phyloP scores from a whole-genome alignment of 2,329 filamentous ascomycete genomes.

The Chaetothyriales sp. region DNA sequence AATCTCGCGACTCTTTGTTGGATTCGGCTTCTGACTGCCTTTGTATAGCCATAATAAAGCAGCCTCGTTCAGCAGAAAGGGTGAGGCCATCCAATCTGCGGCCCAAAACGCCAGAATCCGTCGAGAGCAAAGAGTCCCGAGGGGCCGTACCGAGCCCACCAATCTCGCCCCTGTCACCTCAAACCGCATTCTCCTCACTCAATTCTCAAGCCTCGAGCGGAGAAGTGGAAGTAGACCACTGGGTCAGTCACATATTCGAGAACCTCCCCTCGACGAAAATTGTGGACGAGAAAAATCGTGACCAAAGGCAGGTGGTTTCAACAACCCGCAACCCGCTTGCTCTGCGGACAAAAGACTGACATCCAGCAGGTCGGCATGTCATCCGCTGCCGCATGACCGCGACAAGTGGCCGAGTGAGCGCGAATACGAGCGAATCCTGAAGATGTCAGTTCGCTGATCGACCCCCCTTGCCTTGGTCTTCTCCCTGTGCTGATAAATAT shows the following conservation, averaged over 20 bases:
- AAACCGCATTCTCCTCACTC: conserved; percentile 14
- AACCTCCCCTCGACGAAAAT: conserved; percentile 11
- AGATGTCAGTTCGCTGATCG: background rate
- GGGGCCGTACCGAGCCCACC: conserved; percentile 11
- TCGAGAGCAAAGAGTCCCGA: conserved; percentile 10
- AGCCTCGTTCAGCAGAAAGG: conserved; percentile 9
- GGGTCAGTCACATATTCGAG: conserved; percentile 27
- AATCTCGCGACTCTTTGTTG: background rate
- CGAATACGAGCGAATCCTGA: background rate
- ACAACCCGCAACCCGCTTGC: too few species aligned
- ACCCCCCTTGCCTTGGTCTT: background rate
- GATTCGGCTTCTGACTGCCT: background rate
- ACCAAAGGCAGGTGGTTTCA: background rate
- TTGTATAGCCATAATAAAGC: conserved; percentile 4
- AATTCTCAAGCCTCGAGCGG: conserved; percentile 13
- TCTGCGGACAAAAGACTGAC: background rate
- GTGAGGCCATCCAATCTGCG: conserved; percentile 7
- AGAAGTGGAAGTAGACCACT: conserved; percentile 22
- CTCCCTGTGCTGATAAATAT: background rate
- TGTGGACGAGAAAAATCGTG: background rate
- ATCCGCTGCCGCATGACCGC: background rate
- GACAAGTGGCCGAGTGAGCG: background rate
- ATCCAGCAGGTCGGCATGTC: background rate
- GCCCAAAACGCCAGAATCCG: conserved; percentile 12
- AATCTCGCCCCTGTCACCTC: conserved; percentile 7